phyloP scores from a whole-genome alignment of 306 rosid species.

The Vigna unguiculata region DNA sequence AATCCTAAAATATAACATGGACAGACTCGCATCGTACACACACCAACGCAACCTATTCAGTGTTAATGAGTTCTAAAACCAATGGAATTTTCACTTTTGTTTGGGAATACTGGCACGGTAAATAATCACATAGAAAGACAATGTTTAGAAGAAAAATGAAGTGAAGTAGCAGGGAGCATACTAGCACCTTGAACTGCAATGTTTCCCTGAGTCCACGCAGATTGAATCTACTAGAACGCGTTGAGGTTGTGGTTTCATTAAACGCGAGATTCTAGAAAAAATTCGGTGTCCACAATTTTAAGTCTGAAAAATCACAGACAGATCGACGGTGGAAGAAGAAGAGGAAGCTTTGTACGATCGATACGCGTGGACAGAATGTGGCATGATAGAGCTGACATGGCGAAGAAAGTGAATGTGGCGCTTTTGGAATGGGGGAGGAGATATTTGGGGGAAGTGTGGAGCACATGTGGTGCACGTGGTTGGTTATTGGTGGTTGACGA shows the following conservation, averaged over 20 bases:
- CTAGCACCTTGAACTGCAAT: constrained; percentile 2
- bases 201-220: background rate
- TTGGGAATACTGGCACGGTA: background rate
- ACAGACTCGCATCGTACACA: too few relatives aligned
- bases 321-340: background rate
- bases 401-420: constrained; percentile 26
- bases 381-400: constrained; percentile 6
- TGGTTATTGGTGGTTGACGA: background rate
- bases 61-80: too few relatives aligned
- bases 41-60: too few relatives aligned
- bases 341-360: background rate
- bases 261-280: background rate
- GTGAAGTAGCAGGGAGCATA: background rate
- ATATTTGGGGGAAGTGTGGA: constrained; percentile 7
- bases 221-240: background rate
- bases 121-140: background rate
- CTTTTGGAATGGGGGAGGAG: constrained; percentile 21
- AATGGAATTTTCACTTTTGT: too few relatives aligned
- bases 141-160: background rate
- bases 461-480: background rate
- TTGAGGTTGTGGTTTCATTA: background rate
- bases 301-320: background rate
- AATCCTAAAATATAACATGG: too few relatives aligned
- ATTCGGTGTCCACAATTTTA: constrained; percentile 1
- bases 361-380: background rate